Evolutionary conservation across 2,329 filamentous ascomycete species (phyloP), one percentile per base, ranked within the genome.

Genomic region (Trichoderma pleuroti): DNA sequence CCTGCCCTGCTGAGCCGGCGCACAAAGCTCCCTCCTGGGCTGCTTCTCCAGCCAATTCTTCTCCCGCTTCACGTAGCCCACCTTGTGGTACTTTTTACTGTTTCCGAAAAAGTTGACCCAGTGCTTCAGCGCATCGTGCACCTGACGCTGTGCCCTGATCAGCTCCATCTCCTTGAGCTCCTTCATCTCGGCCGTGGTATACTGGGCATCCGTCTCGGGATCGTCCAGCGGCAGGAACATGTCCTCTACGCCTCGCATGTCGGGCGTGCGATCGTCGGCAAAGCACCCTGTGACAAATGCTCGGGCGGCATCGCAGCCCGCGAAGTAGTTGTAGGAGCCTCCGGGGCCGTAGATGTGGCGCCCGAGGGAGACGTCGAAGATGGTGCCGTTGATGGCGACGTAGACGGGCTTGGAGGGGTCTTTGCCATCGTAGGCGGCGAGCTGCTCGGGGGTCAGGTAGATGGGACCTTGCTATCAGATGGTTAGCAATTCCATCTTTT

Each of bases 241-340:
- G 73, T 90, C 87, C 82, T 98, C 96, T 5, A 93, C 91, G 59
- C 96, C 96, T 72, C 92, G 88, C 79, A 98, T 83, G 82, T 99
- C 96, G 4, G 92, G 86, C 2, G 91, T 96, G 36, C 90, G 85
- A 84, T 99, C 96, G 73, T 93, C 91, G 49, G 88, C 84, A 83
- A 99, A 99, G 81, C 96, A 99, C 21, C 93, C 93, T 2, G 96
- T 98, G 11, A 99, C 90, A 81, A 94, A 99, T 24, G 91, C 93
- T 62, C 96, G 91, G 16, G 92, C 90, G 39, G 95, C 94, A 81
- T 99, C 96, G 73, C 87, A 86, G 72, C 95, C 96, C 0, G 94
- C 89, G 80, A 99, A 97, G 82, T 92, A 91, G 77, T 90, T 86
- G 85, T 99, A 99, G 46, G 89, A 90, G 5, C 94, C 96, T 32